A percentile compares a stretch with the other conserved stretches of the same genome.
phyloP scores from a whole-genome alignment of 1,284 basidiomycete genomes.

The Ceratobasidium sp. region DNA sequence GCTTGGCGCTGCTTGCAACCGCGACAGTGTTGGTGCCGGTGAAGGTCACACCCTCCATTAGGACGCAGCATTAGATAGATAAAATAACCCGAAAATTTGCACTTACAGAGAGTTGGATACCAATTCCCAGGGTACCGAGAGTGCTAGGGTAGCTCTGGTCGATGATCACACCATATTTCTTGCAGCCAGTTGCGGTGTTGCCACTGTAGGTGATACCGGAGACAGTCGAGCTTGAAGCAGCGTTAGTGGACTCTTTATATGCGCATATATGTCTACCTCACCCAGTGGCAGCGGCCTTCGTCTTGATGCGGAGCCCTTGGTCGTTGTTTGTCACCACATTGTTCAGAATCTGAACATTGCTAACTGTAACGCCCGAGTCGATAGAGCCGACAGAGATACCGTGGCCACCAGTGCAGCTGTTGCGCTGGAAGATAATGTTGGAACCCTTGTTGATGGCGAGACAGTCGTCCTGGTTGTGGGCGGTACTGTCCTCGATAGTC shows the following conservation, averaged over 20 bases:
- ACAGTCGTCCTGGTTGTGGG: constrained; percentile 53
- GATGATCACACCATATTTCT: constrained; percentile 52
- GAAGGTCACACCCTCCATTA: constrained; percentile 26
- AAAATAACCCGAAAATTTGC: constrained; percentile 26
- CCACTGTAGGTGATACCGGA: constrained; percentile 50
- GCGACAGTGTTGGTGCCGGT: constrained; percentile 40
- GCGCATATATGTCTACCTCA: constrained; percentile 9
- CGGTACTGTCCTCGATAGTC: constrained; percentile 48
- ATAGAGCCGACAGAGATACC: constrained; percentile 52
- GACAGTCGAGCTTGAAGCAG: constrained; percentile 1
- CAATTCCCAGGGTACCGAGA: constrained; percentile 45
- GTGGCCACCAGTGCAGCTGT: constrained; percentile 52
- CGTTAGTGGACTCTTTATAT: neutral
- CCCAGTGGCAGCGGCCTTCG: constrained; percentile 50
- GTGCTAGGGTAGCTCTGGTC: constrained; percentile 48
- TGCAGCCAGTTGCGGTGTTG: constrained; percentile 51
- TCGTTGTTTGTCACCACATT: constrained; percentile 50
- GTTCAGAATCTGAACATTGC: constrained; percentile 50
- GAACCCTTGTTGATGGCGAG: constrained; percentile 52
- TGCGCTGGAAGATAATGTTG: constrained; percentile 51
- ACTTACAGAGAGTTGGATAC: constrained; percentile 39
- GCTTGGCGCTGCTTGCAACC: constrained; percentile 44
- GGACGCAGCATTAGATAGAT: neutral
- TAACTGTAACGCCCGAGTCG: constrained; percentile 50
- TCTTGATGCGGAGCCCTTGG: constrained; percentile 53